Percentiles rank a stretch among this genome's conserved stretches.
phyloP scores from a whole-genome alignment of 768 basidiomycete species.

The Lactarius deliciosus region DNA sequence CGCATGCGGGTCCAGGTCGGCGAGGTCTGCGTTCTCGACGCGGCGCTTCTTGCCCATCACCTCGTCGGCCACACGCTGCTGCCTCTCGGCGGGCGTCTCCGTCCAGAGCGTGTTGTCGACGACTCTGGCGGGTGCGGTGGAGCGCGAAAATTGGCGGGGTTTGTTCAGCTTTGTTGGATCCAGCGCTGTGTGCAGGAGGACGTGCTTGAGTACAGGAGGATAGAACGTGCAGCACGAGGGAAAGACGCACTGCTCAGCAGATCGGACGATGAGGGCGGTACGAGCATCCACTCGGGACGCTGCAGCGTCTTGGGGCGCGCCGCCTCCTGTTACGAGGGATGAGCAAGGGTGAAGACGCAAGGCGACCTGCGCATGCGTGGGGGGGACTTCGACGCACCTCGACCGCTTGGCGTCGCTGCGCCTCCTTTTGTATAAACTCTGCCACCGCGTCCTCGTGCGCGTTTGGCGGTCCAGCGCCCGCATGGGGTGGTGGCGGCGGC shows the following conservation, averaged over 20 bases:
- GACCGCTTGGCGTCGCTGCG: conserved; percentile 64
- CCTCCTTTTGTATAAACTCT: conserved; percentile 85
- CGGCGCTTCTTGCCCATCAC: conserved; percentile 87
- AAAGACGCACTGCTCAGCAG: conserved; percentile 62
- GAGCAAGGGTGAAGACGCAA: conserved; percentile 2
- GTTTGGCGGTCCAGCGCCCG: background rate
- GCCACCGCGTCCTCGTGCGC: conserved; percentile 59
- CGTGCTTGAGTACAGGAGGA: background rate
- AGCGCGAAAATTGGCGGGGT: conserved; percentile 74
- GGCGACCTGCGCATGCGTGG: background rate
- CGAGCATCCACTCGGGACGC: conserved; percentile 98
- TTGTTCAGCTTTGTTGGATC: conserved; percentile 81
- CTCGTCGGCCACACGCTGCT: conserved; percentile 91
- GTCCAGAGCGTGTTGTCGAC: conserved; percentile 84
- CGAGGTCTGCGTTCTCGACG: conserved; percentile 57
- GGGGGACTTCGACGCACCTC: conserved; percentile 46
- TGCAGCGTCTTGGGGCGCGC: conserved; percentile 72
- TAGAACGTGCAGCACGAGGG: background rate
- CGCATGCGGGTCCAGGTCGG: conserved; percentile 41
- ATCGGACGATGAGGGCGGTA: conserved; percentile 82
- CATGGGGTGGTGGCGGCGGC: conserved; percentile 50
- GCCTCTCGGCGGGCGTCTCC: conserved; percentile 91
- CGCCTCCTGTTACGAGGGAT: conserved; percentile 52
- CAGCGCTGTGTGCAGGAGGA: conserved; percentile 51
- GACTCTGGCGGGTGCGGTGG: conserved; percentile 41